Base-by-base conservation (phyloP, 169 alveolate genomes). In the Eimeria acervulina region DNA sequence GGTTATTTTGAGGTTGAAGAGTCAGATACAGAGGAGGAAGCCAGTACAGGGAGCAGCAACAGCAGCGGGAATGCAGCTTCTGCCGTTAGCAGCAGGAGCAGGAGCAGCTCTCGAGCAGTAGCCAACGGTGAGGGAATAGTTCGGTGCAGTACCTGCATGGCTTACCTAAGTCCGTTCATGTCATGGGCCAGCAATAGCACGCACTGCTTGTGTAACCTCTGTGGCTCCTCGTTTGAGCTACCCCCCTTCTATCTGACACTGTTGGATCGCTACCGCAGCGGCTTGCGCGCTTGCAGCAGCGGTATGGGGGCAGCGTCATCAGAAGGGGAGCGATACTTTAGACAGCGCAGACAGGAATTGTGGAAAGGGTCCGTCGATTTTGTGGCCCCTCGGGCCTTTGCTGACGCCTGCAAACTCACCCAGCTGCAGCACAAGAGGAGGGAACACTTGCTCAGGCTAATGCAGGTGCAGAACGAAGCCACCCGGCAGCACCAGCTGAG, bases 191-290 rank as follows among this genome's bases (percentile, higher is more conserved):
- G 92, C 51, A 94, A 89, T 28, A 97, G 97, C 85, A 95, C 89
- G 55, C 97, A 96, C 51, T 96, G 97, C 89, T 81, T 95, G 44
- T 96, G 97, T 89, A 96, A 95, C 94, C 95, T 96, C 89, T 96
- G 97, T 74, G 97, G 96, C 15, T 96, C 96, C 63, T 93, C 95
- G 40, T 96, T 96, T 93, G 96, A 52, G 33, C 93, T 93, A 13
- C 96, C 96, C 63, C 87, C 59, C 78, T 93, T 80, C 61, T 93
- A 93, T 28, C 90, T 93, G 76, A 74, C 90, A 61, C 87, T 88
- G 52, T 90, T 93, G 21, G 87, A 93, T 55, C 93, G 68, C 28
- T 93, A 93, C 78, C 93, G 96, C 61, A 55, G 85, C 66, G 93
- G 80, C 47, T 15, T 80, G 88, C 93, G 83, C 61, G 93, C 85